Conservation (phyloP, 306 rosid species). For the Aeschynomene evenia region DNA sequence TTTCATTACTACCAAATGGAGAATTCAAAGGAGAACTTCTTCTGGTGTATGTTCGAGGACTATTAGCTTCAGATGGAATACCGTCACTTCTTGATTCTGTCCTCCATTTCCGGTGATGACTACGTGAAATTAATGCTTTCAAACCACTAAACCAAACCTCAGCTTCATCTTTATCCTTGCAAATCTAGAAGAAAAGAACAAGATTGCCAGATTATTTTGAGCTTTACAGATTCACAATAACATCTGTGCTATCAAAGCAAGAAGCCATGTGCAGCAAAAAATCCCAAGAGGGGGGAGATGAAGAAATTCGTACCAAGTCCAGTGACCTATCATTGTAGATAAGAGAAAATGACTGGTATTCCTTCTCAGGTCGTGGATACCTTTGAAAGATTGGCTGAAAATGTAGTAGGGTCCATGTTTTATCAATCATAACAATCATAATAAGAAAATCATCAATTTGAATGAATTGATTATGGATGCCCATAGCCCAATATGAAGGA, state of each 20-base stretch:
- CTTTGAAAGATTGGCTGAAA: slow-evolving; percentile 96
- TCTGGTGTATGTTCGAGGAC: slow-evolving; percentile 94
- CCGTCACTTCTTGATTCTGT: slow-evolving; percentile 99
- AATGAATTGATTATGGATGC: slow-evolving; percentile 24
- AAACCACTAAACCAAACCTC: slow-evolving; percentile 99
- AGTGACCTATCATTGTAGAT: slow-evolving; percentile 93
- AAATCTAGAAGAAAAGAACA: slow-evolving; percentile 64
- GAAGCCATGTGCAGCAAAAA: slow-evolving; percentile 13
- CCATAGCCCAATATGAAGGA: slow-evolving; percentile 33
- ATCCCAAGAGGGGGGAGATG: slow-evolving; percentile 1
- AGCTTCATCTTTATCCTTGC: slow-evolving; percentile 99
- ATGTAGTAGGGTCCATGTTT: slow-evolving; percentile 35
- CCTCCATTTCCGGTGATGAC: slow-evolving; percentile 92
- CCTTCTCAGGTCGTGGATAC: slow-evolving; percentile 99
- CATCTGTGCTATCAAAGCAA: slow-evolving; percentile 24
- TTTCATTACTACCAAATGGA: slow-evolving; percentile 94
- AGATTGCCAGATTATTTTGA: slow-evolving; percentile 34
- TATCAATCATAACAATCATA: slow-evolving; percentile 47
- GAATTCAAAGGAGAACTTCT: slow-evolving; percentile 95
- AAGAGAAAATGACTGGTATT: slow-evolving; percentile 95
- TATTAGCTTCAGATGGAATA: slow-evolving; percentile 89
- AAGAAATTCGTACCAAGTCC: slow-evolving; percentile 69
- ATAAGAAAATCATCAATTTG: slow-evolving; percentile 30
- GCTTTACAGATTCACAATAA: slow-evolving; percentile 22
- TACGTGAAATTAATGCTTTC: slow-evolving; percentile 86